A percentile compares a stretch with the other conserved stretches of the same genome.
These are phyloP conservation scores for Pythium grandisporangium DNA, from an alignment of 352 stramenopile species.

Conservation along the genomic window DNA sequence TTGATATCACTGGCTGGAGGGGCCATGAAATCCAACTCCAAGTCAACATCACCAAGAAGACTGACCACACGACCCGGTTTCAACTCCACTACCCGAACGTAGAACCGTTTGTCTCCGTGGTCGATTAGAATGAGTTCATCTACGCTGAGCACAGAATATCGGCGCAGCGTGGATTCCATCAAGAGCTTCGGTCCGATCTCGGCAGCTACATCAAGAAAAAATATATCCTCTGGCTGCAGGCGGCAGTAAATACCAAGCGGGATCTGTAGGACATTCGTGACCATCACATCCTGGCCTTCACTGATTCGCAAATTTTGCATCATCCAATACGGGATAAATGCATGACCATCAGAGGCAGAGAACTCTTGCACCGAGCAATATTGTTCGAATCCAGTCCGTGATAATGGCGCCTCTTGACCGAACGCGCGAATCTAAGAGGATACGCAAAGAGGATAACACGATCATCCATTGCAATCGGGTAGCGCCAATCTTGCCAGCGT, in stretches of 20 bases:
- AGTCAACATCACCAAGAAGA: conserved; percentile 54
- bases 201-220: conserved; percentile 41
- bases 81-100: conserved; percentile 39
- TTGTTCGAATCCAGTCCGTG: conserved; percentile 6
- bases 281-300: conserved; percentile 26
- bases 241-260: conserved; percentile 43
- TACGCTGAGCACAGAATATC: conserved; percentile 45
- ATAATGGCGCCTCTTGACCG: background rate
- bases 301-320: conserved; percentile 44
- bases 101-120: conserved; percentile 29
- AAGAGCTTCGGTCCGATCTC: conserved; percentile 51
- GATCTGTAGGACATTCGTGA: conserved; percentile 22
- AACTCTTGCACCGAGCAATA: conserved; percentile 64
- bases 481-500: too few relatives aligned
- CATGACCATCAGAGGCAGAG: conserved; percentile 34
- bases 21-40: conserved; percentile 45
- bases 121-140: conserved; percentile 44
- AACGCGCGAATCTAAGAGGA: conserved; percentile 16
- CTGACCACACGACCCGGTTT: conserved; percentile 33
- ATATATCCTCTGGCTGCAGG: conserved; percentile 30
- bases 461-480: too few relatives aligned
- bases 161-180: conserved; percentile 44
- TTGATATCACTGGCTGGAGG: conserved; percentile 17
- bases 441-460: too few relatives aligned
- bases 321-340: conserved; percentile 60